These are phyloP conservation scores for Boletus reticulatus DNA, from an alignment of 768 basidiomycete species.

Conservation along the genomic window DNA sequence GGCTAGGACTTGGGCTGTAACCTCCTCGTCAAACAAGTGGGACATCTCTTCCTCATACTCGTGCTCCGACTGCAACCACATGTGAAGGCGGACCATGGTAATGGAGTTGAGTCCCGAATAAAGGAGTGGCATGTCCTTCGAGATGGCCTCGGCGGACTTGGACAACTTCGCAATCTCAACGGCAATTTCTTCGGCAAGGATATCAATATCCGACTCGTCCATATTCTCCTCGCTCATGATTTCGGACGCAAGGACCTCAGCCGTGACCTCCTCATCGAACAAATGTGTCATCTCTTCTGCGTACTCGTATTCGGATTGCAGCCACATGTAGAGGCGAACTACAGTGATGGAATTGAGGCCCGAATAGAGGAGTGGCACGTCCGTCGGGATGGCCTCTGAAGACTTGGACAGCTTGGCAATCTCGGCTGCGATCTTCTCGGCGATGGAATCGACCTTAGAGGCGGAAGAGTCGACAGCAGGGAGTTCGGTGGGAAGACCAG, in stretches of 20 bases:
- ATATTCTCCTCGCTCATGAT: conserved; percentile 20
- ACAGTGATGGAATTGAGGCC: conserved; percentile 34
- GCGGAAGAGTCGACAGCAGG: neutral
- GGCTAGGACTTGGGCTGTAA: conserved; percentile 30
- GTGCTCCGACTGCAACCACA: conserved; percentile 33
- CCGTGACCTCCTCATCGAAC: conserved; percentile 31
- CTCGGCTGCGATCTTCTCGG: conserved; percentile 34
- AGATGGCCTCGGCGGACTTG: conserved; percentile 27
- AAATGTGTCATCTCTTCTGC: conserved; percentile 28
- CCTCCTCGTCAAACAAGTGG: conserved; percentile 33
- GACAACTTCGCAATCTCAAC: conserved; percentile 32
- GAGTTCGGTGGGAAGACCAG: conserved; percentile 16
- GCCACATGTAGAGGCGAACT: conserved; percentile 32
- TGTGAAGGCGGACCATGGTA: conserved; percentile 27
- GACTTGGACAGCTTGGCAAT: conserved; percentile 31
- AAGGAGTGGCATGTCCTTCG: conserved; percentile 34
- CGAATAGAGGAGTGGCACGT: conserved; percentile 32
- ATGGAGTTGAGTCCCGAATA: conserved; percentile 33
- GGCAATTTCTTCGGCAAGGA: conserved; percentile 31
- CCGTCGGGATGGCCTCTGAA: conserved; percentile 23
- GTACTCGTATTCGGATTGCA: conserved; percentile 33
- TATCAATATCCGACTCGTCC: neutral
- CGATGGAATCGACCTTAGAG: conserved; percentile 21
- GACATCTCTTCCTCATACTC: conserved; percentile 31
- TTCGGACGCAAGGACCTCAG: conserved; percentile 28